Evolutionary conservation across 1,284 basidiomycete genomes (phyloP), one percentile per base, ranked within the genome.

Genomic region (Wallemia mellicola): DNA sequence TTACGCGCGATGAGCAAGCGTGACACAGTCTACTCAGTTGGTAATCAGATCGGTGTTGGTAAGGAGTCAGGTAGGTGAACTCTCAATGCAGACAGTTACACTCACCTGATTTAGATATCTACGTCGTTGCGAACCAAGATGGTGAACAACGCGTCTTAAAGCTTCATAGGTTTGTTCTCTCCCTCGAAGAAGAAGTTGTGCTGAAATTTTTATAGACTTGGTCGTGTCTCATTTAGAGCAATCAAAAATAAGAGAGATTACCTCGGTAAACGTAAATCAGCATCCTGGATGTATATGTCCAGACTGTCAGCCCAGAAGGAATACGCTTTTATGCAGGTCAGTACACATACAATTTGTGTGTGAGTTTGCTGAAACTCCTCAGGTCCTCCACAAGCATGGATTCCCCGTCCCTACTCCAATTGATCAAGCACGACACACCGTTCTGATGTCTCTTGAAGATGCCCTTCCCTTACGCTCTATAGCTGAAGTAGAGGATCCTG

Each of bases 271-370:
- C 78, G 92, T 33, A 88, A 88, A 71, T 87, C 83, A 30, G 91
- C 91, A 0, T 92, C 86, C 27, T 99, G 92, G 92, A 95, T 98
- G 91, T 98, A 95, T 72, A 89, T 99, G 86, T 92, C 87, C 59
- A 79, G 92, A 27, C 72, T 99, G 57, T 83, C 89, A 11, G 92
- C 92, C 2, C 82, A 92, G 72, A 96, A 96, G 69, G 92, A 99
- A 69, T 98, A 82, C 76, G 86, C 87, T 0, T 99, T 96, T 69
- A 94, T 99, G 88, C 63, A 91, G 86, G n/a, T n/a, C n/a, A n/a
- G n/a, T n/a, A n/a, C n/a, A n/a, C n/a, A n/a, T n/a, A n/a, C n/a
- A n/a, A n/a, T n/a, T n/a, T n/a, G n/a, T n/a, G n/a, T n/a, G n/a
- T n/a, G n/a, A n/a, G n/a, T n/a, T n/a, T n/a, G n/a, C n/a, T n/a